Percentiles rank a stretch among this genome's conserved stretches.
Evolutionary conservation across 1,139 yeast genomes (phyloP).

Genomic region (Taphrina pruni): DNA sequence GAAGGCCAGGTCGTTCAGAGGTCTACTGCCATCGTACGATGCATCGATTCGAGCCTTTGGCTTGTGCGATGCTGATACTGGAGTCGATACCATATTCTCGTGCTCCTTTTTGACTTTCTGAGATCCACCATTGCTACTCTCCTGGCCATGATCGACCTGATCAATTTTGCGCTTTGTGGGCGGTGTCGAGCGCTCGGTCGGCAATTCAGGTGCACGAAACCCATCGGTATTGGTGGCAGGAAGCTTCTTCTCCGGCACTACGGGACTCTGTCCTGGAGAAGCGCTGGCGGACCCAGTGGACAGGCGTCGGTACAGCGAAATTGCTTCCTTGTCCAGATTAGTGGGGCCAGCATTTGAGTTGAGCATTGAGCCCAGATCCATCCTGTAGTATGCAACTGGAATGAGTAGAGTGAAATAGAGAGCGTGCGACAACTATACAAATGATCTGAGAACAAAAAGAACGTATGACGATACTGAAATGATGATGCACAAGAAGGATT

Average conservation of each 20-base stretch:
- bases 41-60: constrained; percentile 12
- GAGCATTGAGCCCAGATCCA: constrained; percentile 34
- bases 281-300: constrained; percentile 21
- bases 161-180: constrained; percentile 8
- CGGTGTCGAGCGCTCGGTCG: background rate
- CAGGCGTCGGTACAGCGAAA: constrained; percentile 24
- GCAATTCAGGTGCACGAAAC: constrained; percentile 4
- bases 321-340: constrained; percentile 21
- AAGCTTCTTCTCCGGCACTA: constrained; percentile 5
- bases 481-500: no score
- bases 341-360: constrained; percentile 19
- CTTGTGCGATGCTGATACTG: background rate
- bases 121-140: background rate
- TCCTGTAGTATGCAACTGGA: background rate
- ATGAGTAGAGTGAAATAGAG: background rate
- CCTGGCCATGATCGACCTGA: constrained; percentile 7
- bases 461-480: no score
- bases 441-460: no score
- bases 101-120: background rate
- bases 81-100: background rate
- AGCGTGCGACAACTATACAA: background rate
- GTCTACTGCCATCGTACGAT: constrained; percentile 13
- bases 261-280: constrained; percentile 23
- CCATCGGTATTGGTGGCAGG: background rate
- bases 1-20: constrained; percentile 13